phyloP scores from a whole-genome alignment of 2,329 filamentous ascomycete species.

The Hyphodiscus sp. region DNA sequence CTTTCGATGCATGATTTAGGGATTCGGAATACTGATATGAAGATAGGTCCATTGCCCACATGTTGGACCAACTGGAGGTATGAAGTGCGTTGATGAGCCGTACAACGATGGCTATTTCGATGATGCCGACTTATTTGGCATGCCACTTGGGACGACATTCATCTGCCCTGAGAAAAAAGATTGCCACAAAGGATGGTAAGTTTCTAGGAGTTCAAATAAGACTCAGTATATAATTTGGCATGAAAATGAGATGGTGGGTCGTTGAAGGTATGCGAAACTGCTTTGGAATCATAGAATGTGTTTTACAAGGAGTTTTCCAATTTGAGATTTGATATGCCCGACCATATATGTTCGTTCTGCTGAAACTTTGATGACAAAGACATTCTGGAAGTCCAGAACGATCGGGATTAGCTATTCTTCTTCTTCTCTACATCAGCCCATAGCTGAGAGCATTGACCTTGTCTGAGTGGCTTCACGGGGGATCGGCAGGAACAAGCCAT shows the following conservation, averaged over 20 bases:
- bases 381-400: too few relatives aligned
- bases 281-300: too few relatives aligned
- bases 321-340: too few relatives aligned
- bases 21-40: not conserved
- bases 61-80: conserved; percentile 11
- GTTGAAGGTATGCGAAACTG: too few relatives aligned
- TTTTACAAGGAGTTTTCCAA: too few relatives aligned
- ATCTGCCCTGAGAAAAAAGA: conserved; percentile 24
- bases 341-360: too few relatives aligned
- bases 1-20: not conserved
- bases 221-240: not conserved
- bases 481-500: not conserved
- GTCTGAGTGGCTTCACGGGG: not conserved
- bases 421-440: too few relatives aligned
- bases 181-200: conserved; percentile 25
- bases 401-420: too few relatives aligned
- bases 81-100: conserved; percentile 11
- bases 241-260: not conserved
- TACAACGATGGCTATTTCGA: conserved; percentile 12
- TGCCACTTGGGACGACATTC: conserved; percentile 7
- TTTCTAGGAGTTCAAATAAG: not conserved
- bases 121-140: conserved; percentile 10
- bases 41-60: conserved; percentile 7
- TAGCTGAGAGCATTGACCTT: not conserved
- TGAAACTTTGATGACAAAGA: too few relatives aligned